A percentile compares a stretch with the other conserved stretches of the same genome.
phyloP scores from a whole-genome alignment of 768 basidiomycete species.

The Calocera cornea region DNA sequence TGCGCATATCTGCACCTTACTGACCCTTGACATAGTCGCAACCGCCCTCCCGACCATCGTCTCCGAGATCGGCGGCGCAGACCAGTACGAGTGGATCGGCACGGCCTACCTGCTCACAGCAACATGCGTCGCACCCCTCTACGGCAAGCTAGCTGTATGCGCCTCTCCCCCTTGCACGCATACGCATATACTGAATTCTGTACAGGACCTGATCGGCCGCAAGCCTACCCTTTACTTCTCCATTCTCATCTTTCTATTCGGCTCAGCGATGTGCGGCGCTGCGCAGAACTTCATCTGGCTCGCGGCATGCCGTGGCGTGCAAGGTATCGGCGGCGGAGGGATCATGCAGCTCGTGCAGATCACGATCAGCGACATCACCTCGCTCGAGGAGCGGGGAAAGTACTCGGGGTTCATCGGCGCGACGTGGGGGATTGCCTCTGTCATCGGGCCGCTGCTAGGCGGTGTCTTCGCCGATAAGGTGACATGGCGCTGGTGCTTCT shows the following conservation, averaged over 20 bases:
- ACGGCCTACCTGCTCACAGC: conserved; percentile 12
- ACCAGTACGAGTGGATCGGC: conserved; percentile 14
- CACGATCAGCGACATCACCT: conserved; percentile 70
- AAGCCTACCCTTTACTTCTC: conserved; percentile 11
- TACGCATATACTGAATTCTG: too few relatives aligned
- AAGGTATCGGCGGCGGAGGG: conserved; percentile 74
- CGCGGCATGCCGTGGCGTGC: conserved; percentile 59
- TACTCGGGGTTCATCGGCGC: conserved; percentile 26
- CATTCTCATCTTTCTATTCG: conserved; percentile 16
- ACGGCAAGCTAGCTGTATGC: conserved; percentile 5
- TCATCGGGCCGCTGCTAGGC: conserved; percentile 66
- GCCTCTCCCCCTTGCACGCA: too few relatives aligned
- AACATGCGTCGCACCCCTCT: conserved; percentile 6
- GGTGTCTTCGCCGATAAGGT: conserved; percentile 35
- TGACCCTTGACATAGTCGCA: too few relatives aligned
- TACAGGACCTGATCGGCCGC: conserved; percentile 13
- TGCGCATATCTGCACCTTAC: not conserved
- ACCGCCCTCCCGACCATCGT: conserved; percentile 14
- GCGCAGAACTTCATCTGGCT: conserved; percentile 70
- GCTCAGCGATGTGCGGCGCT: conserved; percentile 60
- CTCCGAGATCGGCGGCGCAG: conserved; percentile 8
- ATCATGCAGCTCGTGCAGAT: conserved; percentile 62
- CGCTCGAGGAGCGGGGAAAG: conserved; percentile 39
- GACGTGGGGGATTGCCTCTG: conserved; percentile 62
- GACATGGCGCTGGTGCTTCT: conserved; percentile 11